Percentiles rank a stretch among this genome's conserved stretches.
These are phyloP conservation scores for Pelagophyceae sp. DNA, from an alignment of 352 stramenopile genomes.

Conservation along the genomic window DNA sequence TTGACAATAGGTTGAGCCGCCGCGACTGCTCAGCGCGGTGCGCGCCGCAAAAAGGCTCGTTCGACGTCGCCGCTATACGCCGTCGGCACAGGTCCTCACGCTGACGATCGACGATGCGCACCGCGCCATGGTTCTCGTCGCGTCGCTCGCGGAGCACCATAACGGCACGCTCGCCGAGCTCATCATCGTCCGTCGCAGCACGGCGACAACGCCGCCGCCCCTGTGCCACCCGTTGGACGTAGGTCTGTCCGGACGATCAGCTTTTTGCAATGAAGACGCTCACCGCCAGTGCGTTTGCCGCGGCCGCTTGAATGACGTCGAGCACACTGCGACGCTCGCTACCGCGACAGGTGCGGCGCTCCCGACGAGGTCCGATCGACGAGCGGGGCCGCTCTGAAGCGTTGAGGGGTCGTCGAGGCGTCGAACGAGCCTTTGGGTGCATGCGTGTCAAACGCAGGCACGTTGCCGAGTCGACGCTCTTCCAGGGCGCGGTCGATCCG, in stretches of 20 bases:
- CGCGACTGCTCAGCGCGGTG: too few species aligned
- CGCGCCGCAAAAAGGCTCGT: too few species aligned
- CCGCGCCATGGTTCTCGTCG: background rate
- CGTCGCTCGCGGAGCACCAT: background rate
- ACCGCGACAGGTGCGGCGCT: too few species aligned
- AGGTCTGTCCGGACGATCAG: conserved; percentile 15
- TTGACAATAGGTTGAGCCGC: too few species aligned
- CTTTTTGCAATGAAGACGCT: background rate
- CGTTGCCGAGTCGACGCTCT: conserved; percentile 1
- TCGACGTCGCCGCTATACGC: too few species aligned
- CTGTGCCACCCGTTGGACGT: background rate
- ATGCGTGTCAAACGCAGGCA: background rate
- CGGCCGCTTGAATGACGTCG: too few species aligned
- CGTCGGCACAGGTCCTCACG: too few species aligned
- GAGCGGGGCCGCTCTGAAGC: too few species aligned
- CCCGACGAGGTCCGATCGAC: too few species aligned
- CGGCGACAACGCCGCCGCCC: background rate
- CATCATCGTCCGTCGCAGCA: background rate
- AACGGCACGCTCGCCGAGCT: background rate
- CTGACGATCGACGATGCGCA: conserved; percentile 10
- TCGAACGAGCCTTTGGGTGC: background rate
- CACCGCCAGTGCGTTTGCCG: too few species aligned
- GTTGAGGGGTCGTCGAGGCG: too few species aligned
- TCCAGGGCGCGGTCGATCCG: background rate
- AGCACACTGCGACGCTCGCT: too few species aligned